phyloP scores from a whole-genome alignment of 345 rosid species.

The Corymbia maculata region DNA sequence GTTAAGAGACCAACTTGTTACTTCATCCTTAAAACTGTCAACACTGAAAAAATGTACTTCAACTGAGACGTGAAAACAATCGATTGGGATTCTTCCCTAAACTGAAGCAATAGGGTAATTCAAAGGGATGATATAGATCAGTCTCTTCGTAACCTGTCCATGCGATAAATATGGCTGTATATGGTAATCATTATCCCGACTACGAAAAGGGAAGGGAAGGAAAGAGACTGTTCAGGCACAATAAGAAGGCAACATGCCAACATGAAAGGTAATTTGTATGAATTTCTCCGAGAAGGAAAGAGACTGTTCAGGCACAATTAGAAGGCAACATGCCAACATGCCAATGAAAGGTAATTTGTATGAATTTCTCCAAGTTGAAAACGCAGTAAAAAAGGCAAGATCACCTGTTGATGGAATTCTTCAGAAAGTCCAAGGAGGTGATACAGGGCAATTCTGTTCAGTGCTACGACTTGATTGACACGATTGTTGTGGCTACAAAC shows the following conservation, averaged over 20 bases:
- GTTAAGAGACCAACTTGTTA: background rate
- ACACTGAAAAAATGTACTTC: background rate
- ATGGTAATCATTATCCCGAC: background rate
- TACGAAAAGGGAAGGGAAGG: background rate
- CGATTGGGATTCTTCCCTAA: background rate
- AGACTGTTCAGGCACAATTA: background rate
- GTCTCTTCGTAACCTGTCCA: background rate
- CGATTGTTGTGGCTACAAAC: slow-evolving; percentile 57
- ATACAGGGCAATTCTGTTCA: background rate
- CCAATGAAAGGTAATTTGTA: background rate
- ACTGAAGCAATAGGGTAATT: background rate
- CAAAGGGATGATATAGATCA: background rate
- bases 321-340: background rate
- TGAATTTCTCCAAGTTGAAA: background rate
- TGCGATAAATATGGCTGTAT: background rate
- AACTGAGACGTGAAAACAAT: background rate
- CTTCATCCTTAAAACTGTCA: background rate
- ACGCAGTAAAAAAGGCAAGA: background rate
- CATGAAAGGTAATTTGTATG: background rate
- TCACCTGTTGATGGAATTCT: background rate
- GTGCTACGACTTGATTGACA: slow-evolving; percentile 15
- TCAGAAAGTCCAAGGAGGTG: background rate
- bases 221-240: background rate
- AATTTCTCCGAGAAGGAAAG: background rate
- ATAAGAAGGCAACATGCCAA: background rate